Evolutionary conservation across 108 stramenopile genomes (phyloP).

Genomic region (Pseudonitzschia multistriata): DNA sequence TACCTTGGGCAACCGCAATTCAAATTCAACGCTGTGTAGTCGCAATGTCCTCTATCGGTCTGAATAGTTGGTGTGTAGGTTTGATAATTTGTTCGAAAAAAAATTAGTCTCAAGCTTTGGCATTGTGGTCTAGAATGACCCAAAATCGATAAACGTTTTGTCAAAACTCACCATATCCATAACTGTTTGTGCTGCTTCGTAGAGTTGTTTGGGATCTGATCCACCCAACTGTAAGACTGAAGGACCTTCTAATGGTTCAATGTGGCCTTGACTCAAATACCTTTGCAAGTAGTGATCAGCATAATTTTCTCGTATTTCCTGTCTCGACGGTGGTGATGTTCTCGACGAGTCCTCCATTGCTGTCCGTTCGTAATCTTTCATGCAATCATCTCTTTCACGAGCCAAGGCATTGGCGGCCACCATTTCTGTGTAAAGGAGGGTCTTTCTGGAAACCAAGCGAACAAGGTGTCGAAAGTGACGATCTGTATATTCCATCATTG

Average conservation of each 20-base stretch:
- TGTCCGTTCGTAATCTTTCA: conserved; percentile 16
- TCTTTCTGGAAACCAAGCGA: conserved; percentile 76
- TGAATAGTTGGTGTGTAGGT: not conserved
- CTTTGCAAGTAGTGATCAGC: conserved; percentile 42
- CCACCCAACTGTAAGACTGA: conserved; percentile 97
- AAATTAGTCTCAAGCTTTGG: not conserved
- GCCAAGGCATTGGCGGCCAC: conserved; percentile 90
- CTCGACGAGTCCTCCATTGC: conserved; percentile 24
- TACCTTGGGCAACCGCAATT: conserved; percentile 96
- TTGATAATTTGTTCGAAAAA: not conserved
- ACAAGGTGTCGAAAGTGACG: conserved; percentile 91
- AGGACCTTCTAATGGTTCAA: conserved; percentile 59
- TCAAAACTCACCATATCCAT: conserved; percentile 44
- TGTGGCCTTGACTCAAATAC: conserved; percentile 50
- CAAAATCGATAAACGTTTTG: not conserved
- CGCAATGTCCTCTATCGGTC: conserved; percentile 59
- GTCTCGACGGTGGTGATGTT: not conserved
- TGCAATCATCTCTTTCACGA: conserved; percentile 44
- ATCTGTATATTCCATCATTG: conserved; percentile 99
- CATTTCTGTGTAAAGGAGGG: conserved; percentile 98
- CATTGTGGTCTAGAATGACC: not conserved
- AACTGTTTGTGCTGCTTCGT: conserved; percentile 67
- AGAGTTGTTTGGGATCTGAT: conserved; percentile 79
- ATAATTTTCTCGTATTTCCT: conserved; percentile 22
- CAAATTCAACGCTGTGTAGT: conserved; percentile 96